Base-by-base conservation (phyloP, 768 basidiomycete genomes). In the Favolaschia claudopus region DNA sequence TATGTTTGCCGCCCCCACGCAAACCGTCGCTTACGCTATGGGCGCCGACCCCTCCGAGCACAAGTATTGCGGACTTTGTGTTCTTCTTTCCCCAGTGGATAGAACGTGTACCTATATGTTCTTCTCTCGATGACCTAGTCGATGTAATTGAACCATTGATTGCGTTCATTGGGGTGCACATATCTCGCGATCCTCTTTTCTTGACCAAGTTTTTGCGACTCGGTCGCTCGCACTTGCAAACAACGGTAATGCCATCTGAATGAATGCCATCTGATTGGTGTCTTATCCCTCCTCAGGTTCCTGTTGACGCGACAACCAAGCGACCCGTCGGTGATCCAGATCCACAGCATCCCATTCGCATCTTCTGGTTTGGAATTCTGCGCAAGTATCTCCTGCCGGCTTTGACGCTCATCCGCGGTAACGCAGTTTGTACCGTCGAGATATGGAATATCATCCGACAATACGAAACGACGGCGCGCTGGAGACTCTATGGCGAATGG, bases 401-500 rank as follows among this genome's bases (percentile, higher is more conserved):
- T 3, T 79, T 98, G 14, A 88, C 95, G 42, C 82, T 96, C 43
- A 89, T 94, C 57, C 85, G 88, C 28, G 89, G 89, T 33, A 95
- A 95, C 67, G 90, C 94, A 7, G 90, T 94, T 22, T 93, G 90
- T 72, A 92, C 93, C 25, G 89, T 91, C 40, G 96, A 98, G 67
- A 82, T 98, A 8, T 99, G 97, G 97, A 87, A 88, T 56, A 87
- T 99, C 48, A 84, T 99, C 44, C 82, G 87, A 36, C 85, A 87
- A 61, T 93, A 89, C 70, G 89, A 92, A 54, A 88, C 88, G 50
- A 85, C 88, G 7, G 78, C 84, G 22, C 92, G 97, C 9, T 99
- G 95, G 90, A 84, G 82, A 43, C 79, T 99, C 29, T 99, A 99
- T 68, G 97, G 95, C 37, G 96, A 98, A 77, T 99, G 97, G 97